These are phyloP conservation scores for Neurospora africana DNA, from an alignment of 495 filamentous ascomycete genomes.

Conservation along the genomic window DNA sequence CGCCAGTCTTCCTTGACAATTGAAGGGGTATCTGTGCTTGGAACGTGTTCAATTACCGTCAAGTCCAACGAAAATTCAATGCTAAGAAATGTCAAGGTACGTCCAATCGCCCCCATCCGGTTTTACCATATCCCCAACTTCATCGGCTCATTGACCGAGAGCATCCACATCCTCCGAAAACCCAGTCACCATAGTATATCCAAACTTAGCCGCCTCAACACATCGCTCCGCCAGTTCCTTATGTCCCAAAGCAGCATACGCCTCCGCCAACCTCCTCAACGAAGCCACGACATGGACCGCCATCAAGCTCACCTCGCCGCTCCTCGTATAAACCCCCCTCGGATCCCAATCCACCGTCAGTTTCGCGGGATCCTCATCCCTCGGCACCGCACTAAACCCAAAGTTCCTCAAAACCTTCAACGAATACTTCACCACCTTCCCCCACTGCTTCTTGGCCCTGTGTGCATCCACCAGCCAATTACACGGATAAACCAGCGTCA, in stretches of 20 bases:
- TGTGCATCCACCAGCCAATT: slow-evolving; percentile 33
- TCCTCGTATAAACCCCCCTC: slow-evolving; percentile 11
- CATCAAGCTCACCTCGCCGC: slow-evolving; percentile 21
- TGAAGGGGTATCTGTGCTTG: not conserved
- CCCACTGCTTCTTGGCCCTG: slow-evolving; percentile 24
- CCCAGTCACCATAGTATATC: slow-evolving; percentile 30
- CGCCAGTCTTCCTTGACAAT: not conserved
- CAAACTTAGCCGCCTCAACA: slow-evolving; percentile 23
- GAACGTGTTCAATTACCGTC: not conserved
- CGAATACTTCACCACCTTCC: slow-evolving; percentile 27
- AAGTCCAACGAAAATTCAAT: not conserved
- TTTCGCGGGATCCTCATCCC: slow-evolving; percentile 11
- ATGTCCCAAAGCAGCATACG: slow-evolving; percentile 20
- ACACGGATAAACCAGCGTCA: slow-evolving; percentile 31
- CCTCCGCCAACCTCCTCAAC: slow-evolving; percentile 27
- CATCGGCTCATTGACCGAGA: not conserved
- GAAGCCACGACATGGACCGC: slow-evolving; percentile 30
- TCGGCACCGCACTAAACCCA: slow-evolving; percentile 23
- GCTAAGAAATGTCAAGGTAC: not conserved
- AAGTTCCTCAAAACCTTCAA: slow-evolving; percentile 32
- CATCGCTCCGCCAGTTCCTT: slow-evolving; percentile 18
- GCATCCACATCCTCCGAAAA: slow-evolving; percentile 4
- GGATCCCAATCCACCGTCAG: slow-evolving; percentile 14
- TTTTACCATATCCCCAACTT: not conserved
- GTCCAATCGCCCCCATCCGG: not conserved